These are phyloP conservation scores for Coemansia sp. DNA, from an alignment of 192 early-diverging fungal genomes.

Conservation along the genomic window DNA sequence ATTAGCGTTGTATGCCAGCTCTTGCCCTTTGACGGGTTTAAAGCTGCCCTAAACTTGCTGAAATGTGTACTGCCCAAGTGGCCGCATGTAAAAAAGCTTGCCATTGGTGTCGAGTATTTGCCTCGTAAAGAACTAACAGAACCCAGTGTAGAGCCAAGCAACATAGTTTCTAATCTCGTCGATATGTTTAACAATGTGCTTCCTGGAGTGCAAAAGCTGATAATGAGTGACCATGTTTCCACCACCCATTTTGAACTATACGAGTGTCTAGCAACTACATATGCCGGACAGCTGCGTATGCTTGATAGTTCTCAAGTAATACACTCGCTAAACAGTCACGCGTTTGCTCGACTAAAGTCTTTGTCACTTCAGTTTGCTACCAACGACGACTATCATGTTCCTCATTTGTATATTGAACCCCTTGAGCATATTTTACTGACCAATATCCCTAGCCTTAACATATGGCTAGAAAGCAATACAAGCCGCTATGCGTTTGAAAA, in stretches of 20 bases:
- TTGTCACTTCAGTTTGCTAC: neutral
- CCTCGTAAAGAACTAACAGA: neutral
- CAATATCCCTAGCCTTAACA: neutral
- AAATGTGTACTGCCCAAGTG: neutral
- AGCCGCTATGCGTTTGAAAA: neutral
- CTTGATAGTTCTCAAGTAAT: neutral
- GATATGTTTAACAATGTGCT: neutral
- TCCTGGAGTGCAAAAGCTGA: neutral
- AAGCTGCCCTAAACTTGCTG: neutral
- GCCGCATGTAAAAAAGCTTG: conserved; percentile 10
- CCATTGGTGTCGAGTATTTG: neutral
- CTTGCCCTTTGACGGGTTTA: neutral
- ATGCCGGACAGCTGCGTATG: neutral
- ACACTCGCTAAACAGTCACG: no score
- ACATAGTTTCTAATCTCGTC: neutral
- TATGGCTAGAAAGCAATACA: conserved; percentile 1
- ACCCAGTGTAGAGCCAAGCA: neutral
- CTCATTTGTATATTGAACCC: neutral
- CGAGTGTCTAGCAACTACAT: neutral
- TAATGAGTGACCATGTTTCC: neutral
- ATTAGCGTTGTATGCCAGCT: neutral
- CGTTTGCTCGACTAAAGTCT: neutral
- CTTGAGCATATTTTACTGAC: neutral
- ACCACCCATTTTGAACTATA: neutral
- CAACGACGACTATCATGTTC: neutral